phyloP scores from a whole-genome alignment of 2,329 filamentous ascomycete genomes.

The Fusarium sterilihyphosum region DNA sequence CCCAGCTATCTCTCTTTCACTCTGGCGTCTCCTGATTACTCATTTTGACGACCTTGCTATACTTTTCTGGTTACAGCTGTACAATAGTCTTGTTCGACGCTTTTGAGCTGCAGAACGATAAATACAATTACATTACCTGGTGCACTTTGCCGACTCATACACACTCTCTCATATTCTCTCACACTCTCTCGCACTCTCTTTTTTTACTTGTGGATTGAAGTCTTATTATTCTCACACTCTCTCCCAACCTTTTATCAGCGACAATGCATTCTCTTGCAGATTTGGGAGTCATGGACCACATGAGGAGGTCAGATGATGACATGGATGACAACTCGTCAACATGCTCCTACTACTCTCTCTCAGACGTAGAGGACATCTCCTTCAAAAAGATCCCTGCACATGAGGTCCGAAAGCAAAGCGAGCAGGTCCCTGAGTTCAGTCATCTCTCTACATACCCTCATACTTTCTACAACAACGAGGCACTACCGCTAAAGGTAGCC shows the following conservation, averaged over 20 bases:
- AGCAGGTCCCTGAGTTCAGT: neutral
- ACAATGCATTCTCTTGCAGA: neutral
- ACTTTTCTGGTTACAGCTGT: neutral
- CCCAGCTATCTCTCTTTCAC: neutral
- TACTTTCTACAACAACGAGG: neutral
- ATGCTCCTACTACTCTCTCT: conserved; percentile 10
- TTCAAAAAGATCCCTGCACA: neutral
- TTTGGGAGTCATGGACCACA: neutral
- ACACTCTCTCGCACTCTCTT: neutral
- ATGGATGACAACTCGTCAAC: conserved; percentile 9
- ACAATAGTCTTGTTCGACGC: neutral
- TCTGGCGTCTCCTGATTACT: neutral
- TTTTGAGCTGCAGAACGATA: neutral
- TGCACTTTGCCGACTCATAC: neutral
- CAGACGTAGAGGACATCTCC: neutral
- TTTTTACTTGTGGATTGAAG: too few relatives aligned
- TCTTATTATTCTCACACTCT: neutral
- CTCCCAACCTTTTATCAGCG: rapidly evolving
- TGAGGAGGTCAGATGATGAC: neutral
- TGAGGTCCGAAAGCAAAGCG: neutral
- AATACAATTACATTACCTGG: neutral
- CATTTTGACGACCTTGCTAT: neutral
- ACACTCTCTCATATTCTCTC: neutral
- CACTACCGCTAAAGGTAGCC: neutral
- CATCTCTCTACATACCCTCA: neutral